phyloP scores from a whole-genome alignment of 2,329 filamentous ascomycete genomes.

The Diplodia mutila region DNA sequence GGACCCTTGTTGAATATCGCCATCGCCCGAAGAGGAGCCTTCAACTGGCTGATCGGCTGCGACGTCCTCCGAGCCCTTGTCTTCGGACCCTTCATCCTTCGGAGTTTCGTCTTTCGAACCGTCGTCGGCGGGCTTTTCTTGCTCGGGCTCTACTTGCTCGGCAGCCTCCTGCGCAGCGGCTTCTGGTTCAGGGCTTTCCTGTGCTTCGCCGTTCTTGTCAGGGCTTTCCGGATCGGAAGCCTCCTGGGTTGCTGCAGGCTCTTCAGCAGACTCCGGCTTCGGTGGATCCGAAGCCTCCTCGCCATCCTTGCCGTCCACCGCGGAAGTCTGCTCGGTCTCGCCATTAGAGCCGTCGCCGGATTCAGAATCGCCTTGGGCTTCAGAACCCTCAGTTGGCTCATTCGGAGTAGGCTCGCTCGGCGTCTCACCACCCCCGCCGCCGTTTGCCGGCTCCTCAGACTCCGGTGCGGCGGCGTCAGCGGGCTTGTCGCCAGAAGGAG shows the following conservation, averaged over 20 bases:
- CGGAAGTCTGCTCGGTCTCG: neutral
- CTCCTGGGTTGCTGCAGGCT: too few relatives aligned
- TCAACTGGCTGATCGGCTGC: neutral
- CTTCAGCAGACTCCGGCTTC: neutral
- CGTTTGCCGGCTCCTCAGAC: neutral
- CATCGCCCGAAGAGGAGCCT: neutral
- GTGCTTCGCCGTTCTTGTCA: neutral
- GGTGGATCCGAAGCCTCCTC: neutral
- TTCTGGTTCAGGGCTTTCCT: neutral
- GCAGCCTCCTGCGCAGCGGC: neutral
- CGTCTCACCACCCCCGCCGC: neutral
- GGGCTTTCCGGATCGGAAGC: too few relatives aligned
- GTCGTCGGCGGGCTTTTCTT: neutral
- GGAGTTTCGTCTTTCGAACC: neutral
- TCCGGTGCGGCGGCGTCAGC: neutral
- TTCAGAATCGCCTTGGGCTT: neutral
- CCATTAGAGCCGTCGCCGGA: neutral
- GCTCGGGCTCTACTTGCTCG: neutral
- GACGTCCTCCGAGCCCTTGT: neutral
- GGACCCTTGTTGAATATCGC: neutral
- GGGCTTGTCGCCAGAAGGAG: neutral
- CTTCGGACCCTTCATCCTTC: neutral
- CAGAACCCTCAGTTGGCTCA: neutral
- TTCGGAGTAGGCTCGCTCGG: neutral
- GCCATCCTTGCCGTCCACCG: neutral